Evolutionary conservation across 768 basidiomycete genomes (phyloP).

Genomic region (Chalciporus pseudorubinellus): DNA sequence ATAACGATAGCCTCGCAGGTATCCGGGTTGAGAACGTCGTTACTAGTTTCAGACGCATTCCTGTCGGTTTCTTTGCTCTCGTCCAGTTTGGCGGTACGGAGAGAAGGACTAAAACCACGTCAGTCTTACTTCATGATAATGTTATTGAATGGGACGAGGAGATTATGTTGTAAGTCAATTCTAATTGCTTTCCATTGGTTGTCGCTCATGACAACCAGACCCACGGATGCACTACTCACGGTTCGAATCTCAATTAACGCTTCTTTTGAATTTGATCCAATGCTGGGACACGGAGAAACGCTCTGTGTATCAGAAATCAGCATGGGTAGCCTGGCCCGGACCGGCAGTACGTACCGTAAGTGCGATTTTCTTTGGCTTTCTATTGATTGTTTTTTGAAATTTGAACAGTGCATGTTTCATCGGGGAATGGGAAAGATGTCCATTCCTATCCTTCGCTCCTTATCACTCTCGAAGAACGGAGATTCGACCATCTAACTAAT

Average conservation of each 20-base stretch:
- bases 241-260: conserved; percentile 5
- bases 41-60: conserved; percentile 11
- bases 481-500: background rate
- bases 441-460: background rate
- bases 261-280: conserved; percentile 9
- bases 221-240: background rate
- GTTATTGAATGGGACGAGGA: conserved; percentile 14
- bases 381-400: too few species aligned
- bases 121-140: background rate
- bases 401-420: background rate
- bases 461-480: background rate
- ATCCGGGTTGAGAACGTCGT: conserved; percentile 10
- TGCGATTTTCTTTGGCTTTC: background rate
- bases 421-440: background rate
- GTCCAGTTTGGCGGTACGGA: background rate
- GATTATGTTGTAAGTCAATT: conserved; percentile 6
- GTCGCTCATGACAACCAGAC: background rate
- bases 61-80: conserved; percentile 14
- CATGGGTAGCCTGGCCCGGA: background rate
- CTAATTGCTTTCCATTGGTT: background rate
- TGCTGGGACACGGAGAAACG: conserved; percentile 9
- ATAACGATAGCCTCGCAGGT: background rate
- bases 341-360: background rate
- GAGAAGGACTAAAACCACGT: conserved; percentile 6
- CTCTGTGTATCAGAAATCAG: conserved; percentile 2